Conservation (phyloP, 2,329 filamentous ascomycete genomes). For the Sporothrix euskadiensis region DNA sequence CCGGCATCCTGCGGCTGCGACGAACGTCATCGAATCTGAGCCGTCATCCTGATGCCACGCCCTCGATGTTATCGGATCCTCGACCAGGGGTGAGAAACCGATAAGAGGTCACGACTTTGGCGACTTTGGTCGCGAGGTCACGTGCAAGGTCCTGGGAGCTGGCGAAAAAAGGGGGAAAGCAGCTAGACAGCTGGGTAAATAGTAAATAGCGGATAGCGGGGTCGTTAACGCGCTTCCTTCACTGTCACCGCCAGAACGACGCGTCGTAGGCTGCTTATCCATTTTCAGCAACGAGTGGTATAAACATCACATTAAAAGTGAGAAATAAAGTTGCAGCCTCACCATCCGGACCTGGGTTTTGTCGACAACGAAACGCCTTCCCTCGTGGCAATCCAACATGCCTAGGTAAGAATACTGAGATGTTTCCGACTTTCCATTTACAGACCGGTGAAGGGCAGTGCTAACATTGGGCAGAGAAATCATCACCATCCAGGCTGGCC, state of each 20-base stretch:
- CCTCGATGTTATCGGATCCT: neutral
- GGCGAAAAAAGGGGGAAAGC: neutral
- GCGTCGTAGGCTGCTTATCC: constrained; percentile 14
- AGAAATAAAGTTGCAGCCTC: constrained; percentile 19
- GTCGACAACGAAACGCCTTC: neutral
- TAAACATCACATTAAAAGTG: neutral
- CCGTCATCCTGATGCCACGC: neutral
- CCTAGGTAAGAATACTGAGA: constrained; percentile 37
- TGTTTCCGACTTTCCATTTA: neutral
- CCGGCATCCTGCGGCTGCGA: neutral
- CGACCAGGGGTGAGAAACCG: neutral
- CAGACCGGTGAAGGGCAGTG: neutral
- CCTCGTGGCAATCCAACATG: constrained; percentile 34
- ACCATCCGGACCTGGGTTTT: constrained; percentile 8
- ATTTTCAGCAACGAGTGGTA: neutral
- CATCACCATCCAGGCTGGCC: constrained; percentile 97
- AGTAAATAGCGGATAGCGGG: constrained; percentile 22
- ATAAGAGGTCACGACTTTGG: neutral
- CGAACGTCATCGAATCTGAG: constrained; percentile 9
- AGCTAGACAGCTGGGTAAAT: neutral
- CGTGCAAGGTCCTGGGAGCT: neutral
- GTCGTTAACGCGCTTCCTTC: constrained; percentile 23
- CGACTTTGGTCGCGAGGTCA: neutral
- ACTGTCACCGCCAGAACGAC: constrained; percentile 12
- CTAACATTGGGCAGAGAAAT: constrained; percentile 70